Percentiles rank a stretch among this genome's conserved stretches.
Conservation (phyloP, 2,329 filamentous ascomycete genomes). For the Trichoderma hamatum region DNA sequence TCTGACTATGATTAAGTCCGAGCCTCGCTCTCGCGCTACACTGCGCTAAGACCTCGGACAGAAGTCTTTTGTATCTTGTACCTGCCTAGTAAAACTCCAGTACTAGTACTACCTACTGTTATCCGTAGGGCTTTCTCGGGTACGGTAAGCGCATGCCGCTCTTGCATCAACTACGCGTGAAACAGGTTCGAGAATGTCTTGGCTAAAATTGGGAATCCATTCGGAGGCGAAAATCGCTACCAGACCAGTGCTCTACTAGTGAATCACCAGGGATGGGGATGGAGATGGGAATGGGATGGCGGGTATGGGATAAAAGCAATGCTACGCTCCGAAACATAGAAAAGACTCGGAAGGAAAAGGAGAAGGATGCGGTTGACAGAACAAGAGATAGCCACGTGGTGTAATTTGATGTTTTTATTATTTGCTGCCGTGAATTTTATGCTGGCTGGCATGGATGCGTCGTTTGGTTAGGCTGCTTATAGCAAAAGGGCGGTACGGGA, state of each 20-base stretch:
- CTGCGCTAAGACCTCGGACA: neutral
- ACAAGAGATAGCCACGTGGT: conserved; percentile 3
- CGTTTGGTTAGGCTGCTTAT: conserved; percentile 10
- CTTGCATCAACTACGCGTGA: neutral
- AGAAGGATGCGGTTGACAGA: neutral
- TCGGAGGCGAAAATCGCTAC: neutral
- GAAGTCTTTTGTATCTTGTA: neutral
- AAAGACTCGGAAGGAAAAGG: neutral
- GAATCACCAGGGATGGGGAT: neutral
- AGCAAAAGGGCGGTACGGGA: neutral
- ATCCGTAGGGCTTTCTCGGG: neutral
- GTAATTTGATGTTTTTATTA: neutral
- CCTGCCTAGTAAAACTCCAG: too few relatives aligned
- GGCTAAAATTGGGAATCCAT: neutral
- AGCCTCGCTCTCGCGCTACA: neutral
- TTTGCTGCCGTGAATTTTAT: neutral
- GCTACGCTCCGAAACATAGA: neutral
- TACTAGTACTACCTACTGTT: neutral
- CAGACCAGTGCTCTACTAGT: neutral
- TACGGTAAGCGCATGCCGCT: conserved; percentile 7
- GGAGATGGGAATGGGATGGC: neutral
- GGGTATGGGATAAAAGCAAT: neutral
- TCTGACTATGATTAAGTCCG: neutral
- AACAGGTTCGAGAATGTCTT: neutral
- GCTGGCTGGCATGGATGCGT: neutral